Evolutionary conservation across 2,329 filamentous ascomycete species (phyloP).

Genomic region (Hymenoscyphus fraxineus): DNA sequence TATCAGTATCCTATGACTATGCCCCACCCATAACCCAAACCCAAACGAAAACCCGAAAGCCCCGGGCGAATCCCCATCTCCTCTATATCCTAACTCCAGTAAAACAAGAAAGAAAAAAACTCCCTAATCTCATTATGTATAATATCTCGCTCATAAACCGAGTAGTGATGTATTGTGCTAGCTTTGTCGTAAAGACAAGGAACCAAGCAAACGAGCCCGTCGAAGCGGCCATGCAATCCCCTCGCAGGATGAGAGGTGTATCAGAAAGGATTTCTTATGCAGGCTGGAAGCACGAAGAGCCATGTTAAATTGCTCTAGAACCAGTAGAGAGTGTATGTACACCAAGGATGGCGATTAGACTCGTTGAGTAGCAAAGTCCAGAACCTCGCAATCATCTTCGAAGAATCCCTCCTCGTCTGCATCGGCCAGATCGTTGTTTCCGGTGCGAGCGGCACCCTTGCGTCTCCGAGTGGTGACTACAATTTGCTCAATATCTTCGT

Average conservation of each 20-base stretch:
- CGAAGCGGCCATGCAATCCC: not conserved
- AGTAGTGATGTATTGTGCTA: not conserved
- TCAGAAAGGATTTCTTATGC: no score
- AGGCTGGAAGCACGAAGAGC: not conserved
- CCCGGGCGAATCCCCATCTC: not conserved
- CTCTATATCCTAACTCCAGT: conserved; percentile 10
- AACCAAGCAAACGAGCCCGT: not conserved
- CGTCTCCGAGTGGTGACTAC: conserved; percentile 66
- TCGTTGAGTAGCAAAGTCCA: conserved; percentile 77
- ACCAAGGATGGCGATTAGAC: conserved; percentile 40
- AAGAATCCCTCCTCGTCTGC: conserved; percentile 78
- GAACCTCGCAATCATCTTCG: conserved; percentile 86
- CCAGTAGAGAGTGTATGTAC: not conserved
- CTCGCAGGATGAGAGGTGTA: not conserved
- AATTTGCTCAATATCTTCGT: conserved; percentile 63
- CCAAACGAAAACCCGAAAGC: not conserved
- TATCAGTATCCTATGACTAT: not conserved
- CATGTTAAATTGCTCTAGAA: not conserved
- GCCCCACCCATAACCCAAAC: not conserved
- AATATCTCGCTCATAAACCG: not conserved
- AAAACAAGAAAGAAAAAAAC: not conserved
- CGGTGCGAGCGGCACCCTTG: conserved; percentile 54
- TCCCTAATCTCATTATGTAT: not conserved
- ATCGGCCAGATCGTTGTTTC: conserved; percentile 37
- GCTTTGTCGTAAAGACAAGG: not conserved